Evolutionary conservation across 2,329 filamentous ascomycete genomes (phyloP).

Genomic region (Fusarium sp.): DNA sequence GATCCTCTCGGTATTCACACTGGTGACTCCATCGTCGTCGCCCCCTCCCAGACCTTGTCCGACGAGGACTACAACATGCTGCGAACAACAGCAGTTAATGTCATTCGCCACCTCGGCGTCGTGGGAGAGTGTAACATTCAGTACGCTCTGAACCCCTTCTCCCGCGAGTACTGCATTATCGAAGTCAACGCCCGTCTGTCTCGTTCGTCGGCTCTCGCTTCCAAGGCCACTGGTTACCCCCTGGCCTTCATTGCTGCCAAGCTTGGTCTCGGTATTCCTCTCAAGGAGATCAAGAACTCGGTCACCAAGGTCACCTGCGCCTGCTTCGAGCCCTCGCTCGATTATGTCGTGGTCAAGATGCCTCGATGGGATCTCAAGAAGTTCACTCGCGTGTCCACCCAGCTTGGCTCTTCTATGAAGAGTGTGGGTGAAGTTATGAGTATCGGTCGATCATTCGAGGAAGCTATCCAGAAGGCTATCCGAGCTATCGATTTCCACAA

Average conservation of each 20-base stretch:
- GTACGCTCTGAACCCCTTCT: constrained; percentile 95
- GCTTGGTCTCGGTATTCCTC: constrained; percentile 90
- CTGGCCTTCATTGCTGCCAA: constrained; percentile 97
- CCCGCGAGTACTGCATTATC: constrained; percentile 97
- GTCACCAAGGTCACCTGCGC: constrained; percentile 96
- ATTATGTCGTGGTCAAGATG: constrained; percentile 99
- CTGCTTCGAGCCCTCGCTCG: constrained; percentile 97
- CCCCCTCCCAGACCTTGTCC: constrained; percentile 94
- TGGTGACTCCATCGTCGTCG: constrained; percentile 97
- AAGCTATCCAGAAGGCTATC: constrained; percentile 98
- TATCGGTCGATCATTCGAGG: constrained; percentile 95
- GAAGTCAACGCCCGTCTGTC: constrained; percentile 98
- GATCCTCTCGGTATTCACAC: constrained; percentile 98
- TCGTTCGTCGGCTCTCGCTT: constrained; percentile 92
- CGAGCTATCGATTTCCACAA: constrained; percentile 95
- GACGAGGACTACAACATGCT: constrained; percentile 99
- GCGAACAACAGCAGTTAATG: constrained; percentile 94
- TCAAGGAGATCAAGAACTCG: constrained; percentile 96
- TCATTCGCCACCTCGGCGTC: constrained; percentile 95
- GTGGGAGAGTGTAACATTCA: constrained; percentile 99
- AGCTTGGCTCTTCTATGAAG: constrained; percentile 99
- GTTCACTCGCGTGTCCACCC: constrained; percentile 95
- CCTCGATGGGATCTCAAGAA: constrained; percentile 99
- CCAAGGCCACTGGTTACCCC: constrained; percentile 96
- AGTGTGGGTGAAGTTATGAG: constrained; percentile 99